Percentiles rank a stretch among this genome's conserved stretches.
These are phyloP conservation scores for Funneliformis mosseae DNA, from an alignment of 192 early-diverging fungal species.

Conservation along the genomic window DNA sequence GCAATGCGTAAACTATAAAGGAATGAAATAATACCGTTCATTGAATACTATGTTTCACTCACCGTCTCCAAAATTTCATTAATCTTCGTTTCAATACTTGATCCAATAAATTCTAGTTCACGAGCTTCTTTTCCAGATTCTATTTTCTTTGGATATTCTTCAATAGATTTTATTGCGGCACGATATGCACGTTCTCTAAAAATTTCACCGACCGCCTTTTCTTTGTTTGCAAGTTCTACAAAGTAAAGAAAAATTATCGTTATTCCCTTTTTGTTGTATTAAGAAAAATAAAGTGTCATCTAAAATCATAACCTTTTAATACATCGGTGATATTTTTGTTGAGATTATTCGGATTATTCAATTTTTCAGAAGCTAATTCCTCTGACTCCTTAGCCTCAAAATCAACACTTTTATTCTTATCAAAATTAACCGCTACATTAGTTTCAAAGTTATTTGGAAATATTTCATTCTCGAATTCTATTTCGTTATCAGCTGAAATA, in stretches of 20 bases:
- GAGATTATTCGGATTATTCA: background rate
- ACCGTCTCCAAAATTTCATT: constrained; percentile 35
- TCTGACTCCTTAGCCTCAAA: background rate
- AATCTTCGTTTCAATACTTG: constrained; percentile 28
- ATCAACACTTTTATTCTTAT: background rate
- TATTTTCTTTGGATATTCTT: constrained; percentile 15
- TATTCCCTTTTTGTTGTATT: background rate
- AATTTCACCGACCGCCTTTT: background rate
- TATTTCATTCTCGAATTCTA: no score
- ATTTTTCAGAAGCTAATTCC: no score
- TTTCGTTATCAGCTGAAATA: background rate
- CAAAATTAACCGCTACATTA: no score
- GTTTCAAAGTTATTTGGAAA: background rate
- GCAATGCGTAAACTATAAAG: no score
- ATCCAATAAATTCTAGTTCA: constrained; percentile 18
- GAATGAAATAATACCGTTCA: no score
- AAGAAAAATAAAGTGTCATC: no score
- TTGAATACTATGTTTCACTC: background rate
- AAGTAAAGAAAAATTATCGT: background rate
- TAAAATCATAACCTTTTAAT: background rate
- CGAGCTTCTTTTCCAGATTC: constrained; percentile 31
- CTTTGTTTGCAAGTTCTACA: constrained; percentile 18
- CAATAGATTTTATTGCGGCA: constrained; percentile 23
- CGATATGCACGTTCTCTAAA: constrained; percentile 34
- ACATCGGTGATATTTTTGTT: background rate